Conservation (phyloP, 768 basidiomycete species). For the Coprinellus micaceus region DNA sequence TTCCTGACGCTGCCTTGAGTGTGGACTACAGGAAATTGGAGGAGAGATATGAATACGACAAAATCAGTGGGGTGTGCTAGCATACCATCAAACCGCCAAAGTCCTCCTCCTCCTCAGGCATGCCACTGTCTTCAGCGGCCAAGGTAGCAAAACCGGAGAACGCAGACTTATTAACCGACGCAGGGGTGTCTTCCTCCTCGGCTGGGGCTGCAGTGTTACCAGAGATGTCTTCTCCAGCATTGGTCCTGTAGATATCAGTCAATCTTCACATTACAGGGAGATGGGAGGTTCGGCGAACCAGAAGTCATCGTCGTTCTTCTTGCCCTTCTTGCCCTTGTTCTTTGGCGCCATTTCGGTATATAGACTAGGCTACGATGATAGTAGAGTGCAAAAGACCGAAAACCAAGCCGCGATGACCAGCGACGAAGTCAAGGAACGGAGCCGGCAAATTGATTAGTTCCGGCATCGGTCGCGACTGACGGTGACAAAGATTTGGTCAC, state of each 20-base stretch:
- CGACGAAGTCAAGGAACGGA: neutral
- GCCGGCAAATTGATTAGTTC: constrained; percentile 9
- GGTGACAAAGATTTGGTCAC: neutral
- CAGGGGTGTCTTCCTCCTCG: constrained; percentile 41
- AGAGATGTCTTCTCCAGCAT: constrained; percentile 54
- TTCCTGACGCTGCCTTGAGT: constrained; percentile 52
- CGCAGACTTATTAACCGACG: constrained; percentile 27
- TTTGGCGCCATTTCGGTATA: constrained; percentile 46
- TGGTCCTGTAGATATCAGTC: constrained; percentile 45
- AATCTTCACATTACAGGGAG: neutral
- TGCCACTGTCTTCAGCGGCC: constrained; percentile 37
- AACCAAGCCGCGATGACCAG: neutral
- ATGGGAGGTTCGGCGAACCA: constrained; percentile 48
- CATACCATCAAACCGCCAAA: constrained; percentile 77
- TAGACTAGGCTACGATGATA: constrained; percentile 3
- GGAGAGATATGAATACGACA: constrained; percentile 2
- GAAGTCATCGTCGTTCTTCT: constrained; percentile 78
- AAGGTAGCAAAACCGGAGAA: constrained; percentile 54
- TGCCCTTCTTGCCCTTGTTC: constrained; percentile 84
- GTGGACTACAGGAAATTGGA: constrained; percentile 44
- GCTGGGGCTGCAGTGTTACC: constrained; percentile 35
- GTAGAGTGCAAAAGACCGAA: neutral
- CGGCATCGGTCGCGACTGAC: neutral
- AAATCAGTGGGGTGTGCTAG: neutral
- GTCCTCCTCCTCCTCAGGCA: constrained; percentile 57